These are phyloP conservation scores for Monosporascus sp. DNA, from an alignment of 2,329 filamentous ascomycete genomes.

Conservation along the genomic window DNA sequence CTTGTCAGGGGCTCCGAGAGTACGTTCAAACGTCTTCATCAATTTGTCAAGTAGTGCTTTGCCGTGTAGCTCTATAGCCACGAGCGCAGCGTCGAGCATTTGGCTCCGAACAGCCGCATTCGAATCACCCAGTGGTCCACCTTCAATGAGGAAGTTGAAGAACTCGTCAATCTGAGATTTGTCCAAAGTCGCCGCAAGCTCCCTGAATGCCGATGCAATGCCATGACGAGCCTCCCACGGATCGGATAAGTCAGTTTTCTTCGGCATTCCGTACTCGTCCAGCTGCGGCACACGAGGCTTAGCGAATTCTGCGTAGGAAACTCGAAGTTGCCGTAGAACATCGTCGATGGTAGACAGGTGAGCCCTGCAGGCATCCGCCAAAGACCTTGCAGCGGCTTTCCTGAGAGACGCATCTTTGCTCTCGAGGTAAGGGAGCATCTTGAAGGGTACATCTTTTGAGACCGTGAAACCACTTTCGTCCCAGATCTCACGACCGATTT, in stretches of 20 bases:
- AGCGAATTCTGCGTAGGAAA: conserved; percentile 70
- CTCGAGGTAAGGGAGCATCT: conserved; percentile 73
- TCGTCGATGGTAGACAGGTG: conserved; percentile 56
- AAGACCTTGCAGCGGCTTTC: conserved; percentile 73
- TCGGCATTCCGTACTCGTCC: conserved; percentile 92
- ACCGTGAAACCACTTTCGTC: conserved; percentile 82
- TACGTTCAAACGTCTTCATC: conserved; percentile 87
- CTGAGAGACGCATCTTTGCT: conserved; percentile 77
- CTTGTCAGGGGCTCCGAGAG: conserved; percentile 80
- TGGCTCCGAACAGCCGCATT: conserved; percentile 73
- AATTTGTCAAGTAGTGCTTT: conserved; percentile 78
- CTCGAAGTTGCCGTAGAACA: conserved; percentile 61
- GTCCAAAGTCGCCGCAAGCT: conserved; percentile 68
- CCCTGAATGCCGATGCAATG: conserved; percentile 80
- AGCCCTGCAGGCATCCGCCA: conserved; percentile 67
- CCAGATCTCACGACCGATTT: conserved; percentile 85
- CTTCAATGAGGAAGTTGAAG: conserved; percentile 78
- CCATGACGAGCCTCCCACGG: conserved; percentile 90
- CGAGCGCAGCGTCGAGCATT: conserved; percentile 87
- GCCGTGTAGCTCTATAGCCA: conserved; percentile 75
- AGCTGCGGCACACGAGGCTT: conserved; percentile 79
- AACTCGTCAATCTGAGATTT: conserved; percentile 68
- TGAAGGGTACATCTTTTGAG: conserved; percentile 57
- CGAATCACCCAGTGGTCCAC: conserved; percentile 81
- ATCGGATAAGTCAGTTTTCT: conserved; percentile 81